A percentile compares a stretch with the other conserved stretches of the same genome.
Evolutionary conservation across 768 basidiomycete species (phyloP).

Genomic region (Agrocybe chaxingu): DNA sequence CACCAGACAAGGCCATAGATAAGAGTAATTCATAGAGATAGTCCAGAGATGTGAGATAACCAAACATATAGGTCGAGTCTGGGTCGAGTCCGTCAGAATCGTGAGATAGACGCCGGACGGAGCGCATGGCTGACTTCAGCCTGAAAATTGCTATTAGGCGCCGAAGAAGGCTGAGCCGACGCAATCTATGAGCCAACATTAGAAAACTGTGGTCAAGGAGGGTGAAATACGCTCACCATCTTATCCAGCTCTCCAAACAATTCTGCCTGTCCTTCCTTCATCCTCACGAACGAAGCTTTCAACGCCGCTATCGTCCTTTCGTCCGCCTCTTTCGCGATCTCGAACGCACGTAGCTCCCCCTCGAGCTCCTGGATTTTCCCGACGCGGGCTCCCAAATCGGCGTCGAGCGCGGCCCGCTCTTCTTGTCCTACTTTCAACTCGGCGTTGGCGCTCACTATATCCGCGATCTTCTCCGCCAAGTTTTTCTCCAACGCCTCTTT

Average conservation of each 20-base stretch:
- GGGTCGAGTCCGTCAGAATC: too few relatives aligned
- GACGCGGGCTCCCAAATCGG: conserved; percentile 15
- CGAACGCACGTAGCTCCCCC: conserved; percentile 28
- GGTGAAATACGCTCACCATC: conserved; percentile 27
- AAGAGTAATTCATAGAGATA: too few relatives aligned
- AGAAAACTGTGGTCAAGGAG: conserved; percentile 5
- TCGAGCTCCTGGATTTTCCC: conserved; percentile 24
- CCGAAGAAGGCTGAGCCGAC: conserved; percentile 12
- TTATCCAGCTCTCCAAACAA: conserved; percentile 31
- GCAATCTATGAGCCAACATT: conserved; percentile 18
- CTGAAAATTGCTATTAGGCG: too few relatives aligned
- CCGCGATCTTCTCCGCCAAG: too few relatives aligned
- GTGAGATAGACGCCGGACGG: too few relatives aligned
- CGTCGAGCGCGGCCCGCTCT: conserved; percentile 11
- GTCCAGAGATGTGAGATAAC: too few relatives aligned
- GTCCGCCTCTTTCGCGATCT: conserved; percentile 28
- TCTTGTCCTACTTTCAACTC: not conserved
- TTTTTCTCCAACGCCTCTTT: not conserved
- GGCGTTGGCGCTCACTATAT: not conserved
- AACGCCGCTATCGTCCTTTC: conserved; percentile 31
- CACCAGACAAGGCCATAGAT: too few relatives aligned
- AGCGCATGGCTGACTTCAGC: too few relatives aligned
- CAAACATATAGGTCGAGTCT: too few relatives aligned
- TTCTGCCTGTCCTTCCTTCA: conserved; percentile 31
- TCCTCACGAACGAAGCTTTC: conserved; percentile 24